phyloP scores from a whole-genome alignment of 2,329 filamentous ascomycete genomes.

The Thyridium curvatum region DNA sequence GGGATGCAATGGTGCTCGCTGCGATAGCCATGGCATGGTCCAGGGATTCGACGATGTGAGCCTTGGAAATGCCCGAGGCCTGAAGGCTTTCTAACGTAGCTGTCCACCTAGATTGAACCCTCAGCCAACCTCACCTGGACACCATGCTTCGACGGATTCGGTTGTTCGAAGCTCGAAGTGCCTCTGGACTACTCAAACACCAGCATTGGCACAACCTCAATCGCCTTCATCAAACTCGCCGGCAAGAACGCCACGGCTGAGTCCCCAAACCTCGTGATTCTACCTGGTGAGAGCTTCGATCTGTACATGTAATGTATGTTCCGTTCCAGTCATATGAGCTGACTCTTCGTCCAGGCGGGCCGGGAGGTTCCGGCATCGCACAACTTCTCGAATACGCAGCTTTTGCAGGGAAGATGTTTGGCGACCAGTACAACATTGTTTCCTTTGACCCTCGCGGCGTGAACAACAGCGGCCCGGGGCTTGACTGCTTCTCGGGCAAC shows the following conservation, averaged over 20 bases:
- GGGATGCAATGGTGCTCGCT: slow-evolving; percentile 12
- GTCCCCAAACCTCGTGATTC: no score
- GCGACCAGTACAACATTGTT: no score
- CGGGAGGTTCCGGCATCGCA: slow-evolving; percentile 37
- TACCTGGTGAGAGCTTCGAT: no score
- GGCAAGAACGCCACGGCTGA: no score
- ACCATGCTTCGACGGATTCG: slow-evolving; percentile 22
- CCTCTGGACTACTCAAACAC: slow-evolving; percentile 40
- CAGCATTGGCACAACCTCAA: no score
- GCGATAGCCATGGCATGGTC: slow-evolving; percentile 11
- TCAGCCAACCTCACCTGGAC: slow-evolving; percentile 22
- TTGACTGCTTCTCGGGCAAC: slow-evolving; percentile 30
- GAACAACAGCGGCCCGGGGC: slow-evolving; percentile 36
- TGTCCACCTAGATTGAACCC: slow-evolving; percentile 18
- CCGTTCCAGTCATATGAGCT: no score
- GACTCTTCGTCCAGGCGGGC: slow-evolving; percentile 32
- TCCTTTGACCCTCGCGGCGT: slow-evolving; percentile 39
- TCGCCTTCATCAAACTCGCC: no score
- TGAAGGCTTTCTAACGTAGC: slow-evolving; percentile 9
- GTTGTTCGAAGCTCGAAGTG: slow-evolving; percentile 28
- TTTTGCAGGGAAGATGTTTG: no score
- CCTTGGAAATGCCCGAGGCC: slow-evolving; percentile 2
- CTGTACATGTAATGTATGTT: no score
- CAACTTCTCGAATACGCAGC: no score
- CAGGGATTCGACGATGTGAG: slow-evolving; percentile 13